Evolutionary conservation across 2,329 filamentous ascomycete genomes (phyloP).

Genomic region (Aureobasidium namibiae): DNA sequence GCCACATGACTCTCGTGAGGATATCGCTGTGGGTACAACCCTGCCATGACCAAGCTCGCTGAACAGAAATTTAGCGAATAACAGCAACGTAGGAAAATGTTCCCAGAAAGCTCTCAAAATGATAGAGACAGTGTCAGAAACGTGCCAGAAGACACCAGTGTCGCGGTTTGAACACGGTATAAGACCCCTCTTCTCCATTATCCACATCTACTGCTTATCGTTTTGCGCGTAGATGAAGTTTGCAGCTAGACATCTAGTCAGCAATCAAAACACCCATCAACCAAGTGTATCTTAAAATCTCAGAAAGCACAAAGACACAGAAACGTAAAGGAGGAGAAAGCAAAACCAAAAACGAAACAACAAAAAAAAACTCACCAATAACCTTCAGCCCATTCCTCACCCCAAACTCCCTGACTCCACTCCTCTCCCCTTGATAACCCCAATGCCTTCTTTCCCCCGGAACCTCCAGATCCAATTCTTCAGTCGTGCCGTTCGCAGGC

Average conservation of each 20-base stretch:
- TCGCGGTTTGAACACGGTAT: too few relatives aligned
- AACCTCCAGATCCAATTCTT: conserved; percentile 33
- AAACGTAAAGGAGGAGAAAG: neutral
- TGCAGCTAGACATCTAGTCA: conserved; percentile 21
- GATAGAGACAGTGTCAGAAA: too few relatives aligned
- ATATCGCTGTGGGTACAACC: too few relatives aligned
- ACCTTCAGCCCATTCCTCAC: conserved; percentile 39
- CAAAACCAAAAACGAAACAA: neutral
- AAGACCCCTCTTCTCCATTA: neutral
- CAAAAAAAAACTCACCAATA: conserved; percentile 29
- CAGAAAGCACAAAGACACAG: too few relatives aligned
- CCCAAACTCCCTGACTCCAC: conserved; percentile 46
- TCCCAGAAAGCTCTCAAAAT: too few relatives aligned
- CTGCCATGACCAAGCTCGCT: too few relatives aligned
- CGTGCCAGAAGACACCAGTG: too few relatives aligned
- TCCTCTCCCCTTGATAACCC: conserved; percentile 43
- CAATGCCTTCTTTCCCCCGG: conserved; percentile 47
- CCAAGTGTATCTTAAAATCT: too few relatives aligned
- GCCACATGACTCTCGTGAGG: too few relatives aligned
- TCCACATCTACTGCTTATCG: conserved; percentile 35
- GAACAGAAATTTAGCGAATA: too few relatives aligned
- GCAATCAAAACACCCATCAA: neutral
- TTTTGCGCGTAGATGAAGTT: conserved; percentile 43
- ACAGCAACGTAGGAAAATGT: too few relatives aligned
- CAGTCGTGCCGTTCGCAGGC: conserved; percentile 36